Evolutionary conservation across 2,329 filamentous ascomycete species (phyloP), one percentile per base, ranked within the genome.

Genomic region (Colletotrichum magnum): DNA sequence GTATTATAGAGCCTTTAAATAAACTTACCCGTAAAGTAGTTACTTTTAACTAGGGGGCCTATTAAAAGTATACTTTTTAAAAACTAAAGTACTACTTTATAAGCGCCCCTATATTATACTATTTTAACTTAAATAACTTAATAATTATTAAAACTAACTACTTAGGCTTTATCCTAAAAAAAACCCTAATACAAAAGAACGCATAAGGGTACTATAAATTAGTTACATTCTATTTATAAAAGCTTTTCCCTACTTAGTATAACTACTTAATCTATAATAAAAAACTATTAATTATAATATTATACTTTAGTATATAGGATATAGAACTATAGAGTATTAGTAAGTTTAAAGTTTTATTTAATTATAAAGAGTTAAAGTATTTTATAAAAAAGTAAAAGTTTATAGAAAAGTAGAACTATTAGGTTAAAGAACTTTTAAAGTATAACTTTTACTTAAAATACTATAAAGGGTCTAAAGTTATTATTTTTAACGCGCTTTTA

Each of bases 211-310:
- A 16, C 4, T 36, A 32, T 32, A 16, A 16, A 28, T 12, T 53
- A 28, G n/a, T 53, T 36, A 9, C 6, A 16, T 36, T n/a, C 5
- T 53, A 53, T 5, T 32, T 53, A 53, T 53, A 53, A 16, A 32
- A n/a, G 15, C 12, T 53, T 1, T 16, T 4, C 13, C n/a, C 16
- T 15, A 58, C 16, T 43, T 68, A 50, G 16, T 59, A 56, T 47
- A 57, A 68, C 47, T 57, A 56, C 57, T 28, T 39, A 50, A 60
- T 52, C 21, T 69, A 59, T 48, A 48, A 52, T 53, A 53, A 53
- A 5, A 13, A 53, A 12, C 6, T 53, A 28, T 6, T 53, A 32
- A 9, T 15, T 13, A 26, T 53, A 13, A 36, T 53, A 53, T n/a
- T n/a, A 3, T 53, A 53, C 26, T 32, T 53, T 32, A 36, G 5